These are phyloP conservation scores for Polytolypa hystricis DNA, from an alignment of 2,329 filamentous ascomycete species.

Conservation along the genomic window DNA sequence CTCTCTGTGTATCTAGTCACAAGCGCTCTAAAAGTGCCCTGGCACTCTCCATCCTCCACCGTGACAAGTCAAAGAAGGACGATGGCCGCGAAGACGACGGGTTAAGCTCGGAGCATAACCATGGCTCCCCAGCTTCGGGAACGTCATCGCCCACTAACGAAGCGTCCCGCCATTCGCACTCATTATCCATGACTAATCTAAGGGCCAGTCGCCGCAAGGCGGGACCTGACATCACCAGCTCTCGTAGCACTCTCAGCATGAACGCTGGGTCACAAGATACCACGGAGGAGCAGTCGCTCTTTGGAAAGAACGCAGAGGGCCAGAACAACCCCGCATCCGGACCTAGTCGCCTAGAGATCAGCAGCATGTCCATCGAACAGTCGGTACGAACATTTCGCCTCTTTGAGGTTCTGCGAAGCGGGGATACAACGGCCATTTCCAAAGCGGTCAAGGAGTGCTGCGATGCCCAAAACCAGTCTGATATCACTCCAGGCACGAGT, in stretches of 20 bases:
- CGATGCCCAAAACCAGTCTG: constrained; percentile 39
- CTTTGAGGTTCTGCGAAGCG: constrained; percentile 82
- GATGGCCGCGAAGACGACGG: constrained; percentile 27
- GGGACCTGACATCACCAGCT: constrained; percentile 14
- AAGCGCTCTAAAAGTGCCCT: constrained; percentile 46
- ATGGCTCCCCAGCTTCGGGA: constrained; percentile 19
- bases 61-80: constrained; percentile 37
- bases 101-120: constrained; percentile 12
- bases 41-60: constrained; percentile 43
- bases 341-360: constrained; percentile 21
- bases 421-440: constrained; percentile 81
- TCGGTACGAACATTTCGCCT: constrained; percentile 90
- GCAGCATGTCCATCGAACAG: constrained; percentile 61
- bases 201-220: constrained; percentile 24
- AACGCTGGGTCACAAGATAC: constrained; percentile 12
- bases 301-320: constrained; percentile 17
- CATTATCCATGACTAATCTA: constrained; percentile 19
- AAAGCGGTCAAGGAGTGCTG: constrained; percentile 58
- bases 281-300: constrained; percentile 19
- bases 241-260: constrained; percentile 5
- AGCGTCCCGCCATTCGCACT: constrained; percentile 17
- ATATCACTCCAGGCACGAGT: constrained; percentile 56
- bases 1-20: constrained; percentile 24
- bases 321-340: constrained; percentile 25
- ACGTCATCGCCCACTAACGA: constrained; percentile 17